Evolutionary conservation across 805 yeast species (phyloP), one percentile per base, ranked within the genome.

Genomic region (Wickerhamiella siamensis): DNA sequence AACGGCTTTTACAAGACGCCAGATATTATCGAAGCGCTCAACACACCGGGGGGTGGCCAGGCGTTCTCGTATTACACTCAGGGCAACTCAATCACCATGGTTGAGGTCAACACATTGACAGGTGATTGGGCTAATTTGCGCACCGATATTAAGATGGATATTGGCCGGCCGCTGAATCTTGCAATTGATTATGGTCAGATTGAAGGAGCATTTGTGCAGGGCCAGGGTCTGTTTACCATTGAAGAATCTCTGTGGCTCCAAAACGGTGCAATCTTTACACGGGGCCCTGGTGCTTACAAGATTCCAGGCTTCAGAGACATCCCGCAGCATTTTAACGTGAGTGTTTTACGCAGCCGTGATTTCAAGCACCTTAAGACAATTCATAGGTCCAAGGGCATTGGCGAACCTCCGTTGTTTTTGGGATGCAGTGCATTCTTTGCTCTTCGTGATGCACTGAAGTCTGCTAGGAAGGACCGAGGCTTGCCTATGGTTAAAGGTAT

Each of bases 151-250:
- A 62, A 63, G 53, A 66, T 69, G 71, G 72, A 69, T 51, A 62
- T 66, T 42, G 72, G 72, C 17, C 62, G 71, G 21, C 65, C 72
- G 8, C 53, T 69, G 40, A 69, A 69, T 48, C 65, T 66, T 45
- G 72, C 72, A 14, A 67, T 69, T 41, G 71, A 67, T 43, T 67
- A 66, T 49, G 72, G 72, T 5, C 73, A 69, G 52, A 69, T 69
- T 31, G 72, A 69, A 48, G 72, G 73, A 31, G 73, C 72, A 0
- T 69, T 62, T 46, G 59, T 69, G 10, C 73, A 69, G 52, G 73
- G 72, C 19, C 67, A 67, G 56, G 73, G 73, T 4, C 57, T 68
- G 22, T 69, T 64, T 47, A 69, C 72, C 1, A 63, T 69, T 50
- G 72, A 69, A 44, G 71, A 69, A 48, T 63, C 70, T 1, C 48